Evolutionary conservation across 2,329 filamentous ascomycete genomes (phyloP).

Genomic region (Clarireedia hainanense): DNA sequence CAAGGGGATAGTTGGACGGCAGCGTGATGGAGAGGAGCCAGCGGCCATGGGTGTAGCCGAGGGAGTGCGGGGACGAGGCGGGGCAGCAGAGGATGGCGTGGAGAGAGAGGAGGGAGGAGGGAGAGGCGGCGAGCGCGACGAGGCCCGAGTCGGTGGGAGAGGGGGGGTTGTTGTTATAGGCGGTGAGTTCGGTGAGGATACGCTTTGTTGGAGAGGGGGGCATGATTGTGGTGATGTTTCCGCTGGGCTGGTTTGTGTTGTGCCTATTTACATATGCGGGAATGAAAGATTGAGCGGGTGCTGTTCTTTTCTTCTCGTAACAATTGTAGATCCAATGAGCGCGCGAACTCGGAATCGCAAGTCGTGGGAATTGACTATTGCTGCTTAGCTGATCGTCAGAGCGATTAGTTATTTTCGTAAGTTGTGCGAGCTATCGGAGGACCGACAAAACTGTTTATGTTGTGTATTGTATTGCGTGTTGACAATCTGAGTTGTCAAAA

Average conservation of each 20-base stretch:
- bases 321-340: too few relatives aligned
- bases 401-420: too few relatives aligned
- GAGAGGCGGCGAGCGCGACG: slow-evolving; percentile 46
- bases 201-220: slow-evolving; percentile 41
- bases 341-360: too few relatives aligned
- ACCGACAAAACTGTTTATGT: too few relatives aligned
- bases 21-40: slow-evolving; percentile 78
- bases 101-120: slow-evolving; percentile 47
- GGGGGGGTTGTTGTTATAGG: slow-evolving; percentile 31
- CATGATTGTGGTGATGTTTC: slow-evolving; percentile 2
- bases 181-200: slow-evolving; percentile 50
- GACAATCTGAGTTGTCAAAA: neutral
- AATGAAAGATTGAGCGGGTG: too few relatives aligned
- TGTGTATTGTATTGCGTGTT: neutral
- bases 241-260: neutral
- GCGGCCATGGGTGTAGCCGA: slow-evolving; percentile 46
- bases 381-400: too few relatives aligned
- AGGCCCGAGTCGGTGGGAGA: slow-evolving; percentile 46
- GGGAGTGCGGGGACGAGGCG: slow-evolving; percentile 53
- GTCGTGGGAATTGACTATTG: too few relatives aligned
- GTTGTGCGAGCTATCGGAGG: too few relatives aligned
- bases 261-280: too few relatives aligned
- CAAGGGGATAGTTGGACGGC: slow-evolving; percentile 69
- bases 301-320: too few relatives aligned
- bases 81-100: slow-evolving; percentile 40